These are phyloP conservation scores for Hibiscus syriacus DNA, from an alignment of 345 rosid genomes.

Conservation along the genomic window DNA sequence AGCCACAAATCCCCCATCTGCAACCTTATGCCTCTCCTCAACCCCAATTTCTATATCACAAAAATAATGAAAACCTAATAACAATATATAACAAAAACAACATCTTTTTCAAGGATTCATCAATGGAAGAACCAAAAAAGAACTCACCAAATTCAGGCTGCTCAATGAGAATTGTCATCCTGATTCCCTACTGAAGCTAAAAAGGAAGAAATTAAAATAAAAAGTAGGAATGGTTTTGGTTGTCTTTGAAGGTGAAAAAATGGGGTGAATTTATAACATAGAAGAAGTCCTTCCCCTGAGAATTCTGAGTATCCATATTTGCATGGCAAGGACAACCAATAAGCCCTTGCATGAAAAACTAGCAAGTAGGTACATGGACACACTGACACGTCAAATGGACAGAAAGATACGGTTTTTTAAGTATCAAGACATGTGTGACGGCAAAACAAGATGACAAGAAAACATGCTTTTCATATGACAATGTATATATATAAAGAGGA, in stretches of 20 bases:
- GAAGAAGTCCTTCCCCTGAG: conserved; percentile 39
- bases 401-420: not conserved
- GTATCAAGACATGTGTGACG: not conserved
- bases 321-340: conserved; percentile 1
- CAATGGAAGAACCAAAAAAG: not conserved
- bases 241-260: not conserved
- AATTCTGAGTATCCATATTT: conserved; percentile 22
- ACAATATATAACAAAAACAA: not conserved
- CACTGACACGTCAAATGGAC: not conserved
- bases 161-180: conserved; percentile 39
- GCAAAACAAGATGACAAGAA: too few species aligned
- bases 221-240: not conserved
- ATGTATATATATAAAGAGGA: not conserved
- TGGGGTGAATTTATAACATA: conserved; percentile 34
- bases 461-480: too few species aligned
- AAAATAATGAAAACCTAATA: not conserved
- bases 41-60: conserved; percentile 21
- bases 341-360: conserved; percentile 7
- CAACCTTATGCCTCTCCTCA: conserved; percentile 29
- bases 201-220: not conserved
- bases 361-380: not conserved
- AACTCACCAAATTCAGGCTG: conserved; percentile 32
- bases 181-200: conserved; percentile 4
- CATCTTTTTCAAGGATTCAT: not conserved
- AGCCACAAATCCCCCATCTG: conserved; percentile 44